Base-by-base conservation (phyloP, 495 filamentous ascomycete species). In the Aspergillus baeticus region DNA sequence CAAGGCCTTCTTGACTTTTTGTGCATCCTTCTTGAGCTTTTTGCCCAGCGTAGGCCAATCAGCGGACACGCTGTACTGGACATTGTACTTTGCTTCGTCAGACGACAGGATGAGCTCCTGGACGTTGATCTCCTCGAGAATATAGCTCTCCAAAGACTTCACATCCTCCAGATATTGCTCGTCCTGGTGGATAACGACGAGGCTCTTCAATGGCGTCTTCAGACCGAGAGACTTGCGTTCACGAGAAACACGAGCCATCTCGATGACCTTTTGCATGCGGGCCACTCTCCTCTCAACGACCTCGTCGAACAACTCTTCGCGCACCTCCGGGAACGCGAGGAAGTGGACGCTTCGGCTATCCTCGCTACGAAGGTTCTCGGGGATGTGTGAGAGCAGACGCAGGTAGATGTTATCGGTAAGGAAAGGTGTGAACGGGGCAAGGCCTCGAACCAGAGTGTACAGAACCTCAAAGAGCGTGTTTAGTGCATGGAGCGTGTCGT, bases 381-480 rank as follows among this genome's bases (percentile, higher is more conserved):
- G 87, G 35, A 96, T 88, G 63, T 89, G 84, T 13, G 89, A 89
- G 10, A 90, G 82, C n/a, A 98, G 84, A 18, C 85, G 85, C 58
- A 82, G 82, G 74, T 96, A 98, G 74, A 98, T 96, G 63, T 84
- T 94, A 55, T 98, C 94, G 45, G 92, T 92, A 56, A 98, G 76
- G 78, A 98, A 98, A 2, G 95, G 94, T 1, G 88, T 96, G 74
- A 98, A 98, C 6, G 94, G 95, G 20, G 94, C 94, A 35, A 98
- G 79, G 13, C 87, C 90, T 33, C 92, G 81, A 62, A 87, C 85
- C 11, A 98, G 77, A 3, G 90, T 98, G 74, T 86, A 98, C 10
- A 98, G 79, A 47, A 96, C 90, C 75, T 97, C 93, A 61, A 96
- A 98, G n/a, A 98, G 84, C 7, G 94, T 94, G 70, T 97, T 96